Conservation (phyloP, 805 yeast species). For the Zygosaccharomyces lentus region DNA sequence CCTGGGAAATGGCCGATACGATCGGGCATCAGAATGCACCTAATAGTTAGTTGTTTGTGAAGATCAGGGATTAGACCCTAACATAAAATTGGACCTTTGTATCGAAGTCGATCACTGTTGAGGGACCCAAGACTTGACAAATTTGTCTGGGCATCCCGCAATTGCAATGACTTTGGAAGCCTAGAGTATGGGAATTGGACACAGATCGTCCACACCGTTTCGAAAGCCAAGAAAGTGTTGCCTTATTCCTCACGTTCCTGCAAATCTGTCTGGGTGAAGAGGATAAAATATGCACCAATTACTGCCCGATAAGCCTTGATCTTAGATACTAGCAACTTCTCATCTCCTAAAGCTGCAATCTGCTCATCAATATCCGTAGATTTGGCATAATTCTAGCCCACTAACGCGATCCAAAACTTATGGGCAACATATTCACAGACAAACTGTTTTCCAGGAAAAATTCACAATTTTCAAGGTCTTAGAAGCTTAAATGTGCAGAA, state of each 20-base stretch:
- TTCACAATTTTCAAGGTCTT: constrained; percentile 34
- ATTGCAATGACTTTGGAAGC: constrained; percentile 57
- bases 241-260: constrained; percentile 37
- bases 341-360: constrained; percentile 49
- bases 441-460: constrained; percentile 43
- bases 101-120: constrained; percentile 51
- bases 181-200: constrained; percentile 50
- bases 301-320: constrained; percentile 39
- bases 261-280: constrained; percentile 47
- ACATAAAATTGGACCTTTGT: constrained; percentile 44
- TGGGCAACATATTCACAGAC: constrained; percentile 58
- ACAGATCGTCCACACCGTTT: constrained; percentile 63
- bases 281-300: constrained; percentile 57
- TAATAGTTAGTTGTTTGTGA: constrained; percentile 48
- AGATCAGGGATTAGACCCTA: too few relatives aligned
- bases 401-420: constrained; percentile 48
- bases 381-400: constrained; percentile 30
- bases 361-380: constrained; percentile 40
- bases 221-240: constrained; percentile 51
- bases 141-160: constrained; percentile 53
- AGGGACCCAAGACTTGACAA: constrained; percentile 50
- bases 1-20: constrained; percentile 36
- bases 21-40: constrained; percentile 53
- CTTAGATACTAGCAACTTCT: constrained; percentile 46
- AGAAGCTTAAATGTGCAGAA: too few relatives aligned